Evolutionary conservation across 2,329 filamentous ascomycete species (phyloP), one percentile per base, ranked within the genome.

Genomic region (Dothideomycetidae sp.): DNA sequence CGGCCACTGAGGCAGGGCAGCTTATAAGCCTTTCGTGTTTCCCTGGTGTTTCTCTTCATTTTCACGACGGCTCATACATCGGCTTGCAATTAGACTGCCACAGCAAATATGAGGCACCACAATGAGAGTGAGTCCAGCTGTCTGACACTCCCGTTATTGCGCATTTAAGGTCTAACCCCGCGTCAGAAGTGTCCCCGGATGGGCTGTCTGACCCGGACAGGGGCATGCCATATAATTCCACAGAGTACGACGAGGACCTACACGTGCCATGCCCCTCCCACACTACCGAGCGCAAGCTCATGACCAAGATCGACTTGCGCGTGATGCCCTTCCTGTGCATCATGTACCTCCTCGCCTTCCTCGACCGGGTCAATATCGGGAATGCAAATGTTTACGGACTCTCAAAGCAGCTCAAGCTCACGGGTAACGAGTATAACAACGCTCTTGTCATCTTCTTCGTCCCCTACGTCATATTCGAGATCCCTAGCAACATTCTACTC

Each of bases 381-480:
- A 71, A 71, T 43, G 67, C 67, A 4, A 66, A 68, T 41, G 60
- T 68, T 14, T 65, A 66, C 39, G 63, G 66, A 10, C 53, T 71
- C 9, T 60, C 60, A 1, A 50, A 53, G 16, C 65, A 70, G 14
- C 53, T 70, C 3, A 41, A 58, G 4, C 55, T 71, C 1, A 53
- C 55, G 5, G 53, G 54, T 28, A 56, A 64, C 43, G 52, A 64
- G 40, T 67, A 65, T 50, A 71, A 70, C 42, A 60, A 52, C 2
- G 66, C 67, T 1, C 52, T 71, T 4, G 64, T 69, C 43, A 67
- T 70, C 44, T 70, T 71, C 55, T 70, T 69, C 50, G 63, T 70
- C 2, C 61, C 63, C 0, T 67, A 70, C 38, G 56, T 70, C n/a
- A 50, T 70, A 2, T 64, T 68, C 42, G 67, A 71, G 42, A 67